phyloP scores from a whole-genome alignment of 805 yeast genomes.

The Candida maris region DNA sequence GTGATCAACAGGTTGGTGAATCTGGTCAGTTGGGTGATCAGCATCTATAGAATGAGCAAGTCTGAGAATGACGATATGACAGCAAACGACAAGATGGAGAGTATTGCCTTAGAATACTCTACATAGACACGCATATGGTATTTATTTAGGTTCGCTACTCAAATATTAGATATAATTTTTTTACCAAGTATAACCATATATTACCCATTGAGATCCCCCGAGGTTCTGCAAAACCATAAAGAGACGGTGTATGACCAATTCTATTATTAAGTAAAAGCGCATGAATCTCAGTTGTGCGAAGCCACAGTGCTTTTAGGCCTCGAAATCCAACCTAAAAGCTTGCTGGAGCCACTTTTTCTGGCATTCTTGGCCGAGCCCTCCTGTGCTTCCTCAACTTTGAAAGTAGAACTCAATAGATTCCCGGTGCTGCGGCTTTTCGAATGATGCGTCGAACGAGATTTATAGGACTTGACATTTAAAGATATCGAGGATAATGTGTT shows the following conservation, averaged over 20 bases:
- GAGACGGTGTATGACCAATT: too few species aligned
- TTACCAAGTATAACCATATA: too few species aligned
- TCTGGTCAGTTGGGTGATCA: slow-evolving; percentile 28
- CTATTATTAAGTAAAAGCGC: too few species aligned
- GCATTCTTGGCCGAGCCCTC: slow-evolving; percentile 2
- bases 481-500: slow-evolving; percentile 6
- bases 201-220: too few species aligned
- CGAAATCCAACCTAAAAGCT: slow-evolving; percentile 17
- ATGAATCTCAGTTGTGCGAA: too few species aligned
- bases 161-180: too few species aligned
- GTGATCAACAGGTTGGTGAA: slow-evolving; percentile 20
- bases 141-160: too few species aligned
- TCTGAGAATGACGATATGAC: slow-evolving; percentile 22
- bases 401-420: slow-evolving; percentile 1
- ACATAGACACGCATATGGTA: too few species aligned
- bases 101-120: slow-evolving; percentile 6
- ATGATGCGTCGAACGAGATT: slow-evolving; percentile 4
- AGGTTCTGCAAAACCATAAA: too few species aligned
- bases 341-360: slow-evolving; percentile 1
- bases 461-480: not conserved
- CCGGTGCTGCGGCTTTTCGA: slow-evolving; percentile 16
- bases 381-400: not conserved
- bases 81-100: slow-evolving; percentile 9
- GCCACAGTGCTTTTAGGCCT: slow-evolving; percentile 13
- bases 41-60: slow-evolving; percentile 27